phyloP scores from a whole-genome alignment of 768 basidiomycete genomes.

The Cyclocybe aegerita region DNA sequence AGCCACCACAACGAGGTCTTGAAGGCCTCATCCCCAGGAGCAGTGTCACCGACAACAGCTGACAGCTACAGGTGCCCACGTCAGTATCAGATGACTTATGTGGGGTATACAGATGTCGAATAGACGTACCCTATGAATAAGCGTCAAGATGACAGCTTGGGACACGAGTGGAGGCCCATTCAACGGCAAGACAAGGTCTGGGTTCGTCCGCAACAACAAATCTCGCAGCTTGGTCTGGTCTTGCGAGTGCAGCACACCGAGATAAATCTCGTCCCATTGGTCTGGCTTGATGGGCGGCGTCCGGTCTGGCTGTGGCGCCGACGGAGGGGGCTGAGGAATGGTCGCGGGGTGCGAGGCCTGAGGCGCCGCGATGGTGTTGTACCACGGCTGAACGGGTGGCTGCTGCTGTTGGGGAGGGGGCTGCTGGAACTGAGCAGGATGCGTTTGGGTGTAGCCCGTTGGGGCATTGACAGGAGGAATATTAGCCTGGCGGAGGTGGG shows the following conservation, averaged over 20 bases:
- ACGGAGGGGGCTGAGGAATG: slow-evolving; percentile 53
- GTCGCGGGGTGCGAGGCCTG: slow-evolving; percentile 81
- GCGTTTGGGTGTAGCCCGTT: slow-evolving; percentile 32
- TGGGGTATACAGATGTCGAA: background rate
- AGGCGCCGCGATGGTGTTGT: slow-evolving; percentile 70
- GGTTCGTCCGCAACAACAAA: slow-evolving; percentile 69
- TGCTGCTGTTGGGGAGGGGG: slow-evolving; percentile 34
- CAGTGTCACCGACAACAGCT: slow-evolving; percentile 69
- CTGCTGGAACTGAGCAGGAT: slow-evolving; percentile 29
- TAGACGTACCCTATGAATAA: slow-evolving; percentile 73
- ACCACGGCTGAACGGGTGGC: slow-evolving; percentile 55
- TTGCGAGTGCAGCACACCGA: slow-evolving; percentile 74
- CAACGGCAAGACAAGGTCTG: slow-evolving; percentile 78
- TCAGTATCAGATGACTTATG: slow-evolving; percentile 3
- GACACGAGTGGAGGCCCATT: slow-evolving; percentile 70
- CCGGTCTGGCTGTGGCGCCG: slow-evolving; percentile 39
- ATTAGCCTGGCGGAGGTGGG: slow-evolving; percentile 44
- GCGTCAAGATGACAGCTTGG: slow-evolving; percentile 81
- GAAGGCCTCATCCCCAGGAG: slow-evolving; percentile 78
- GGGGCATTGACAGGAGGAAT: slow-evolving; percentile 35
- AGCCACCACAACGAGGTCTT: slow-evolving; percentile 87
- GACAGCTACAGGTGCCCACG: slow-evolving; percentile 51
- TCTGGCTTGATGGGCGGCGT: slow-evolving; percentile 60
- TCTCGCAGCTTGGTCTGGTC: slow-evolving; percentile 75
- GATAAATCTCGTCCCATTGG: slow-evolving; percentile 85